A percentile compares a stretch with the other conserved stretches of the same genome.
phyloP scores from a whole-genome alignment of 129 eudicot genomes.

The Ambrosia artemisiifolia region DNA sequence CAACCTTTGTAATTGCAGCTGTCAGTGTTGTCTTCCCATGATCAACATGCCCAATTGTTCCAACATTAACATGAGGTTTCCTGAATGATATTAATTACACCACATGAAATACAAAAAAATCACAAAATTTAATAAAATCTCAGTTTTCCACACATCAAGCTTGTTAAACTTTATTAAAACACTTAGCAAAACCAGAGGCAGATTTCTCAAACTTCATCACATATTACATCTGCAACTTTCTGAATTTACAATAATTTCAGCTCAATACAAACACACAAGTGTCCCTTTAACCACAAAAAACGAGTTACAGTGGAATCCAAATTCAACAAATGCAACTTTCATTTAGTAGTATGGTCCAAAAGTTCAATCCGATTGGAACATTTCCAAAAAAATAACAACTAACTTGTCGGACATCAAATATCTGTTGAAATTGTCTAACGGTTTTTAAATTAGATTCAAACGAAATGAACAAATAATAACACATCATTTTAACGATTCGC shows the following conservation, averaged over 20 bases:
- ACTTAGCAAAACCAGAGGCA: not conserved
- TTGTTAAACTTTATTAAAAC: not conserved
- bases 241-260: not conserved
- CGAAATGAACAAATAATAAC: conserved; percentile 1
- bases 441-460: not conserved
- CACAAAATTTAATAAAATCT: not conserved
- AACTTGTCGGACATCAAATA: not conserved
- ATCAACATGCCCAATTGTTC: conserved; percentile 98
- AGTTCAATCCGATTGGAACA: not conserved
- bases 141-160: not conserved
- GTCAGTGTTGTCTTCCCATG: conserved; percentile 97
- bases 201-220: not conserved
- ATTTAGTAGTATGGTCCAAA: not conserved
- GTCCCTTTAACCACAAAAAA: not conserved
- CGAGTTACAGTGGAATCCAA: not conserved
- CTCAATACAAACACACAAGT: conserved; percentile 3
- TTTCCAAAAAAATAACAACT: not conserved
- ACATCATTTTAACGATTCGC: not conserved
- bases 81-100: conserved; percentile 36
- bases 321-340: not conserved
- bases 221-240: not conserved
- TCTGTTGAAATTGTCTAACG: not conserved
- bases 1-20: conserved; percentile 91
- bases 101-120: not conserved
- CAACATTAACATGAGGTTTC: conserved; percentile 95